Conservation (phyloP, 106 monocot genomes). For the Triglochin maritima region DNA sequence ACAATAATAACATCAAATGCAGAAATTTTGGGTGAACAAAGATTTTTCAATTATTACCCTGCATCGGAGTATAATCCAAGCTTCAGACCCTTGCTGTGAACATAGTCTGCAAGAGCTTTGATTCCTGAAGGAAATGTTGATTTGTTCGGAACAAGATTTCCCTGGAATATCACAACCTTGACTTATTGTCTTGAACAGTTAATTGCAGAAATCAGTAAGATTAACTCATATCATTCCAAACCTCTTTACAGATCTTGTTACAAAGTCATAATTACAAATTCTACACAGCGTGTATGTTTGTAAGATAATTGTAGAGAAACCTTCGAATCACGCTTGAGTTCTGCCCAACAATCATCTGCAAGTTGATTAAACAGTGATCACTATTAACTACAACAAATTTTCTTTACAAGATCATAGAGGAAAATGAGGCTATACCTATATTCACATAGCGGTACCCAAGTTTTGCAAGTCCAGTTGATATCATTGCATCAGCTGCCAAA, state of each 20-base stretch:
- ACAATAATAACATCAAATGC: neutral
- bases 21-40: too few relatives aligned
- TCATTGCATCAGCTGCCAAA: constrained; percentile 55
- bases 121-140: constrained; percentile 75
- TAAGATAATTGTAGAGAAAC: constrained; percentile 8
- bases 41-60: constrained; percentile 30
- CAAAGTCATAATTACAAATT: neutral
- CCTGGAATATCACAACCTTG: constrained; percentile 19
- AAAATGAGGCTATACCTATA: constrained; percentile 30
- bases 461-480: constrained; percentile 52
- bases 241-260: neutral
- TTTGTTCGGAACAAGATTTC: constrained; percentile 40
- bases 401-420: neutral
- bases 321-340: constrained; percentile 33
- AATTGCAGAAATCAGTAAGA: neutral
- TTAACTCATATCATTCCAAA: neutral
- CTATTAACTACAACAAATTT: neutral
- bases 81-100: constrained; percentile 68
- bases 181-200: neutral
- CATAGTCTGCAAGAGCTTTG: constrained; percentile 70
- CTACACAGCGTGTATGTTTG: neutral
- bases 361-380: neutral
- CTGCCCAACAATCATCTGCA: constrained; percentile 92
- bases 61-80: constrained; percentile 78
- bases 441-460: constrained; percentile 75